These are phyloP conservation scores for Aspergillus clavatus DNA, from an alignment of 2,329 filamentous ascomycete species.

Conservation along the genomic window DNA sequence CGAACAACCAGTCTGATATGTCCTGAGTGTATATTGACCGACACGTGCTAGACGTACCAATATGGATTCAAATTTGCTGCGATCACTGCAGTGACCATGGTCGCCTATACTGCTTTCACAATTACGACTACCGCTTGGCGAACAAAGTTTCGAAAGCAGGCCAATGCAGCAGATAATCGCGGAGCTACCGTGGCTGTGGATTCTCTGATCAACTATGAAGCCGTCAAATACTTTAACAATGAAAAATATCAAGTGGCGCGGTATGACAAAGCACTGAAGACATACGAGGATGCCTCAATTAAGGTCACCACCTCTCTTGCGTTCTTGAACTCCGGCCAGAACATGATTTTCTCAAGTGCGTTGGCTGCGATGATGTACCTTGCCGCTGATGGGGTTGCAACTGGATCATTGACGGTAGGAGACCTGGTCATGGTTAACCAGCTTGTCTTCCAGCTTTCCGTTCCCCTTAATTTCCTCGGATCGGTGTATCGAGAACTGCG, in stretches of 20 bases:
- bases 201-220: slow-evolving; percentile 97
- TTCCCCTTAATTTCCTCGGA: slow-evolving; percentile 96
- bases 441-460: slow-evolving; percentile 94
- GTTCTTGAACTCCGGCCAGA: slow-evolving; percentile 90
- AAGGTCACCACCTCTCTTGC: slow-evolving; percentile 93
- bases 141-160: slow-evolving; percentile 90
- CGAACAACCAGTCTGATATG: background rate
- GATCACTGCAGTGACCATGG: slow-evolving; percentile 87
- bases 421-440: slow-evolving; percentile 99
- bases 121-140: slow-evolving; percentile 96
- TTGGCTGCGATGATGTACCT: slow-evolving; percentile 98
- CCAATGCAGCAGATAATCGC: slow-evolving; percentile 93
- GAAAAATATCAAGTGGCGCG: slow-evolving; percentile 88
- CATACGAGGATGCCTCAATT: slow-evolving; percentile 91
- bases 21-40: background rate
- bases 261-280: slow-evolving; percentile 79
- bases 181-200: slow-evolving; percentile 94
- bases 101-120: slow-evolving; percentile 91
- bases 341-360: slow-evolving; percentile 92
- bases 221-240: slow-evolving; percentile 99
- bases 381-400: slow-evolving; percentile 81
- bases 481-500: slow-evolving; percentile 94
- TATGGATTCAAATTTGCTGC: slow-evolving; percentile 89
- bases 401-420: slow-evolving; percentile 77
- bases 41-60: slow-evolving; percentile 66